Evolutionary conservation across 2,329 filamentous ascomycete genomes (phyloP).

Genomic region (Calonectria pteridis): DNA sequence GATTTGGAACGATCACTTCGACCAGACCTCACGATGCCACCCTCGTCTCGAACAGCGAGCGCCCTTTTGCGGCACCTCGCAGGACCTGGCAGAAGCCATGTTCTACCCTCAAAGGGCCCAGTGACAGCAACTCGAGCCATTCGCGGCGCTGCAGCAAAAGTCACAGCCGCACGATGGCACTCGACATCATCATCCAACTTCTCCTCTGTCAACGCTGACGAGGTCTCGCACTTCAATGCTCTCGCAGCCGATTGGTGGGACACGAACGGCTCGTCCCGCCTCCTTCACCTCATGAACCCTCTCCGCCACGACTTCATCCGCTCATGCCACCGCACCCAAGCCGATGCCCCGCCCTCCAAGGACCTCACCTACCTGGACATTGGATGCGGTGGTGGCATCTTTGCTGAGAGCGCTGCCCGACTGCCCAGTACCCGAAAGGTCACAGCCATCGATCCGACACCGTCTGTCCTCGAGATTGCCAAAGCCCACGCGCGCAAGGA

Average conservation of each 20-base stretch:
- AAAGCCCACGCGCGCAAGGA: constrained; percentile 80
- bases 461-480: constrained; percentile 80
- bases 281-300: constrained; percentile 98
- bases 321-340: constrained; percentile 71
- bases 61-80: constrained; percentile 38
- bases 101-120: constrained; percentile 18
- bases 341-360: constrained; percentile 51
- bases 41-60: constrained; percentile 40
- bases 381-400: constrained; percentile 96
- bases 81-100: constrained; percentile 20
- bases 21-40: constrained; percentile 37
- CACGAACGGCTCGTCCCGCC: constrained; percentile 88
- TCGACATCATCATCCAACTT: constrained; percentile 49
- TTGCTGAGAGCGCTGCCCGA: constrained; percentile 87
- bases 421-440: constrained; percentile 73
- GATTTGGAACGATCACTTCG: constrained; percentile 18
- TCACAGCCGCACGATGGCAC: constrained; percentile 31
- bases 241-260: constrained; percentile 98
- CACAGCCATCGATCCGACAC: constrained; percentile 82
- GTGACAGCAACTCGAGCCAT: constrained; percentile 20
- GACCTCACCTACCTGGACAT: constrained; percentile 84
- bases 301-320: constrained; percentile 93
- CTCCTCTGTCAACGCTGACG: constrained; percentile 86
- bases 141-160: constrained; percentile 10
- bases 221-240: constrained; percentile 94